phyloP scores from a whole-genome alignment of 2,329 filamentous ascomycete genomes.

The Pestalotiopsis sp. region DNA sequence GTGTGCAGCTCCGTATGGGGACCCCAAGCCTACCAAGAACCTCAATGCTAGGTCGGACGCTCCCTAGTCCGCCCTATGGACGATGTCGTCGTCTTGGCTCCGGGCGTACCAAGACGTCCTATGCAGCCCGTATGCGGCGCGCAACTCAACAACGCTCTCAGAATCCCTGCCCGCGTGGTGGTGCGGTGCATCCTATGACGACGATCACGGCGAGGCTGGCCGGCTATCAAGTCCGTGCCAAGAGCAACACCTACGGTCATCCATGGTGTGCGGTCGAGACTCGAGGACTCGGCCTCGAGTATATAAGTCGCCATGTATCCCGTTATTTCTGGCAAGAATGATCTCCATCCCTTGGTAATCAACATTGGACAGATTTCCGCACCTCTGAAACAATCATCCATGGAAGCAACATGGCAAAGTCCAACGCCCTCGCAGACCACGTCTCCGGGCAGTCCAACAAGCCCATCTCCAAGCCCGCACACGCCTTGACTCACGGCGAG shows the following conservation, averaged over 20 bases:
- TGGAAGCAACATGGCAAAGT: constrained; percentile 6
- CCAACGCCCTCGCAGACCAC: constrained; percentile 3
- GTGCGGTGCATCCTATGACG: background rate
- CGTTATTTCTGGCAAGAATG: background rate
- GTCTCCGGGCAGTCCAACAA: constrained; percentile 15
- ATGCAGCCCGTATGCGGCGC: background rate
- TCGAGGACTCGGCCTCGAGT: background rate
- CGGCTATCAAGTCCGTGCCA: background rate
- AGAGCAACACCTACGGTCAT: background rate
- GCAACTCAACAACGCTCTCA: background rate
- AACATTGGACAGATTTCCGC: too few species aligned
- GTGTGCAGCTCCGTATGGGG: background rate
- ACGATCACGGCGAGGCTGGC: background rate
- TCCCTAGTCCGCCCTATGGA: background rate
- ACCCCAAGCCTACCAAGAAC: constrained; percentile 6
- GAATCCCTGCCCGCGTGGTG: background rate
- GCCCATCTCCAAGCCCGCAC: constrained; percentile 58
- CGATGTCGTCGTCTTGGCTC: constrained; percentile 5
- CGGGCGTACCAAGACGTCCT: constrained; percentile 1
- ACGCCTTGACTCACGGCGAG: constrained; percentile 50
- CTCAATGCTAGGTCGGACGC: background rate
- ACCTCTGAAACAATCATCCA: background rate
- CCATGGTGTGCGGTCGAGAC: background rate
- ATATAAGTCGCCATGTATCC: constrained; percentile 3
- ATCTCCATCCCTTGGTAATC: background rate